These are phyloP conservation scores for Coemansia sp. DNA, from an alignment of 192 early-diverging fungal genomes.

Conservation along the genomic window DNA sequence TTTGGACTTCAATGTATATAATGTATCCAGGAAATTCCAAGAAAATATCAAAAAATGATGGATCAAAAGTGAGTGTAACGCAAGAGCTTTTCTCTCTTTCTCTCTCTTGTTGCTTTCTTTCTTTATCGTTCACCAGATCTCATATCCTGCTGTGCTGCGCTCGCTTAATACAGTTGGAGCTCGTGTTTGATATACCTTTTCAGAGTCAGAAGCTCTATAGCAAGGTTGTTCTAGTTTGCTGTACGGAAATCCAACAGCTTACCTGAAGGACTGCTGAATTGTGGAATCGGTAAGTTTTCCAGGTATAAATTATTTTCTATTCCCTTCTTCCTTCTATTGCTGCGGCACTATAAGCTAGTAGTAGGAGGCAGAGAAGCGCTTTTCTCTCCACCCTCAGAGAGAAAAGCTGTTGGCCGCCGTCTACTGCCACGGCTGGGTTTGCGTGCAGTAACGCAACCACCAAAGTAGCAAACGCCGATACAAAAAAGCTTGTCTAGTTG, in stretches of 20 bases:
- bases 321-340: not conserved
- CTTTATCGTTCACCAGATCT: too few species aligned
- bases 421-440: constrained; percentile 3
- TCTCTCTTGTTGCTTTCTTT: too few species aligned
- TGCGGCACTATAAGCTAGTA: not conserved
- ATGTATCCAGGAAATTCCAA: too few species aligned
- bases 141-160: not conserved
- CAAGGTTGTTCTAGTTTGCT: not conserved
- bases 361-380: not conserved
- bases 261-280: not conserved
- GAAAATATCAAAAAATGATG: too few species aligned
- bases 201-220: too few species aligned
- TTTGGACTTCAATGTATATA: too few species aligned
- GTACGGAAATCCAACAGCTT: not conserved
- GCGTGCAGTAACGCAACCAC: constrained; percentile 7
- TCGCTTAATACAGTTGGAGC: not conserved
- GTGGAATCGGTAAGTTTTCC: not conserved
- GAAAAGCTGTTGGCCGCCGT: not conserved
- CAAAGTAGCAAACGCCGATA: constrained; percentile 5
- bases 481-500: not conserved
- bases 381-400: not conserved
- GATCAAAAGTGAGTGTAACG: too few species aligned
- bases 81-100: too few species aligned
- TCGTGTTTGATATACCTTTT: too few species aligned
- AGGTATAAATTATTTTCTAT: not conserved